Evolutionary conservation across 2,329 filamentous ascomycete species (phyloP).

Genomic region (Camillea tinctor): DNA sequence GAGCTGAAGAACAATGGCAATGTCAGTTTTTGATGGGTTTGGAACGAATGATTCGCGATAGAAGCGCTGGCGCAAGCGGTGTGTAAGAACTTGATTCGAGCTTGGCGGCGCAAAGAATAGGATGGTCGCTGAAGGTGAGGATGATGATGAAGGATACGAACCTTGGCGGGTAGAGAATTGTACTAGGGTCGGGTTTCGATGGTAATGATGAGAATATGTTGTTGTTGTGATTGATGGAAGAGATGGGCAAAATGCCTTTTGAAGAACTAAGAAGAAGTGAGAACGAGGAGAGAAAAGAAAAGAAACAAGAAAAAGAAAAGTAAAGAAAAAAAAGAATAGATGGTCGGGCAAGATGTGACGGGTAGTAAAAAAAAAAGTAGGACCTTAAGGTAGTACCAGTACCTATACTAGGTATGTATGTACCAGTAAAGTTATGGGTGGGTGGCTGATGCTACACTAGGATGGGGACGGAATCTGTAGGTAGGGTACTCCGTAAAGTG

Average conservation of each 20-base stretch:
- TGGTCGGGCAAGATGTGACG: background rate
- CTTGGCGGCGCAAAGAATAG: background rate
- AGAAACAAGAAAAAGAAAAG: background rate
- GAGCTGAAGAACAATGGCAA: background rate
- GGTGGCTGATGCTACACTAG: background rate
- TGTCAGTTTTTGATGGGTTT: background rate
- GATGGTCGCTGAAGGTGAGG: background rate
- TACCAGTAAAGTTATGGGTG: background rate
- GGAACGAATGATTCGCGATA: background rate
- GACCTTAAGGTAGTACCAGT: too few species aligned
- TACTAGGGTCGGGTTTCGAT: slow-evolving; percentile 3
- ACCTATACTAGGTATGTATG: background rate
- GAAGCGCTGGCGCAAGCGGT: background rate
- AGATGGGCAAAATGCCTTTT: background rate
- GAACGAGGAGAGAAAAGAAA: background rate
- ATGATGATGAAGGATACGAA: background rate
- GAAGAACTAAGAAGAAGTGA: background rate
- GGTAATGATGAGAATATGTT: slow-evolving; percentile 1
- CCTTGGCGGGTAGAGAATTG: background rate
- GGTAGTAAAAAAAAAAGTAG: background rate
- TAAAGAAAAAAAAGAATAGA: background rate
- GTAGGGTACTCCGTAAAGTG: background rate
- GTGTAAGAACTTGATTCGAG: background rate
- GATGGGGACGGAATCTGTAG: background rate
- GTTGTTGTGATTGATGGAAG: slow-evolving; percentile 9